A percentile compares a stretch with the other conserved stretches of the same genome.
These are phyloP conservation scores for Globisporangium spiculum DNA, from an alignment of 352 stramenopile genomes.

Conservation along the genomic window DNA sequence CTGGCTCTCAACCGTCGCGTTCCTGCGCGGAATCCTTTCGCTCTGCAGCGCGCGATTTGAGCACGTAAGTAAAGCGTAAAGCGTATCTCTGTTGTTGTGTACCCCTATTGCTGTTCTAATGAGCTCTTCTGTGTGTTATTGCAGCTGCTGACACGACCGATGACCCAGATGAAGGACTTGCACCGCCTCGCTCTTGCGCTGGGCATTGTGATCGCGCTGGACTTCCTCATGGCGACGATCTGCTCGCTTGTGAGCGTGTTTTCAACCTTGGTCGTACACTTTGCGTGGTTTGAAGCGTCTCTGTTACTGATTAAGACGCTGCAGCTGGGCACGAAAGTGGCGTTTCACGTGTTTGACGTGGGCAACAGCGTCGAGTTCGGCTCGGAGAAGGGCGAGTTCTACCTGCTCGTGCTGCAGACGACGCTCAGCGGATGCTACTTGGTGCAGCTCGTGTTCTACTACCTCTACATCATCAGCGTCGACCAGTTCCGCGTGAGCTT, in stretches of 20 bases:
- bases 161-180: conserved; percentile 55
- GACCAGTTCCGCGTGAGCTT: conserved; percentile 79
- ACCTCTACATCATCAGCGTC: conserved; percentile 79
- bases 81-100: background rate
- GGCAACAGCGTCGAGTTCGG: conserved; percentile 26
- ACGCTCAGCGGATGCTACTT: conserved; percentile 58
- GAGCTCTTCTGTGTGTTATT: conserved; percentile 8
- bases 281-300: conserved; percentile 74
- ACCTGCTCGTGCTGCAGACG: conserved; percentile 64
- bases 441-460: conserved; percentile 70
- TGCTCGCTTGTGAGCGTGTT: conserved; percentile 45
- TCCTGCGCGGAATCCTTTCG: conserved; percentile 59
- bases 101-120: background rate
- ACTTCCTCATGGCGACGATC: conserved; percentile 36
- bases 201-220: conserved; percentile 32
- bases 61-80: conserved; percentile 27
- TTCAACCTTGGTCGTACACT: conserved; percentile 51
- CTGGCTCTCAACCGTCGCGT: conserved; percentile 60
- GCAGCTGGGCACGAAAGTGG: conserved; percentile 66
- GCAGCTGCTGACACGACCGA: conserved; percentile 56
- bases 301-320: conserved; percentile 64
- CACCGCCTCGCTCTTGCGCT: conserved; percentile 52
- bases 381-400: conserved; percentile 62
- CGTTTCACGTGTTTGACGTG: conserved; percentile 60
- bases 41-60: conserved; percentile 67